phyloP scores from a whole-genome alignment of 2,329 filamentous ascomycete genomes.

The Hirsutella minnesotensis region DNA sequence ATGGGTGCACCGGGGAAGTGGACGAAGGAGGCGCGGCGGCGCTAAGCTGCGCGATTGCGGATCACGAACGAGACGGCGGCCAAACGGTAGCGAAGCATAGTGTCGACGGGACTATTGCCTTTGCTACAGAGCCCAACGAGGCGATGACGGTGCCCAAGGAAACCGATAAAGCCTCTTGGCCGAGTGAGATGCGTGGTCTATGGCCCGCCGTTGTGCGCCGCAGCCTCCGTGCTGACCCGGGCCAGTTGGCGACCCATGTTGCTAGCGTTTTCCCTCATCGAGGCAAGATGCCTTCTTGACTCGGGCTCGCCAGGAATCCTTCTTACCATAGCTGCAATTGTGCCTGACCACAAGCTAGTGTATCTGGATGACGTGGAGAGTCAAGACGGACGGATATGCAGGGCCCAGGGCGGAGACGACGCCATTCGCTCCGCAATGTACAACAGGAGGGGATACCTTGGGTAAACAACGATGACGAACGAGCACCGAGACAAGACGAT shows the following conservation, averaged over 20 bases:
- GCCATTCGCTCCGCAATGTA: neutral
- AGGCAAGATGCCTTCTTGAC: no score
- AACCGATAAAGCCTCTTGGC: neutral
- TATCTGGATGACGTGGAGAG: conserved; percentile 6
- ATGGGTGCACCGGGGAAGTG: no score
- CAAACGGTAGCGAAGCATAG: neutral
- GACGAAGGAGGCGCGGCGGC: neutral
- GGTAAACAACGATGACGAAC: neutral
- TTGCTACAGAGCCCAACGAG: conserved; percentile 1
- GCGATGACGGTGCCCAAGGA: conserved; percentile 1
- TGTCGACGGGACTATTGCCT: neutral
- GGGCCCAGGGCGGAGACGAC: neutral
- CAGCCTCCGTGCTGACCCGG: neutral
- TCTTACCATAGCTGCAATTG: neutral
- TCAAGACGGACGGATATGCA: neutral
- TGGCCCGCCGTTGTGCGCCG: neutral
- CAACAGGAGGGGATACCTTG: neutral
- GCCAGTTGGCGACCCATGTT: neutral
- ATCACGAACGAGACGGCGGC: neutral
- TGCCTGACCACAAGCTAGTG: conserved; percentile 1
- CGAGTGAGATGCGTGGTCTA: neutral
- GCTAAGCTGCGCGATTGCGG: neutral
- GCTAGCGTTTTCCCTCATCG: neutral
- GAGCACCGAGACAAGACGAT: no score
- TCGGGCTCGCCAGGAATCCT: neutral